Percentiles rank a stretch among this genome's conserved stretches.
Evolutionary conservation across 2,329 filamentous ascomycete species (phyloP).

Genomic region (Fusarium praegraminearum): DNA sequence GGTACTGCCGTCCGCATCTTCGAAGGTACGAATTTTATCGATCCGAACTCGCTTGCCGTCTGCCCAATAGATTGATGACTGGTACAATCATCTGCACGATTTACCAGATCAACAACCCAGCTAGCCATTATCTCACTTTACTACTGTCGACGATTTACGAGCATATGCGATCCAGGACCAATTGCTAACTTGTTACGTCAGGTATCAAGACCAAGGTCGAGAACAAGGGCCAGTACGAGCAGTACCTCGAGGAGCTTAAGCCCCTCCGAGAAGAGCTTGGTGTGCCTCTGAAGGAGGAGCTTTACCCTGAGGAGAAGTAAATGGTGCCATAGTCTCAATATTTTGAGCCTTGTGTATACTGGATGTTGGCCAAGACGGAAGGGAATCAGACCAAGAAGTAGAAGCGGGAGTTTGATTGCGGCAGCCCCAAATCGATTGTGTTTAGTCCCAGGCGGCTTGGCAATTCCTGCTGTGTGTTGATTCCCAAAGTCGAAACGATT

Average conservation of each 20-base stretch:
- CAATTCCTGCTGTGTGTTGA: conserved; percentile 42
- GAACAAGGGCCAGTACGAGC: conserved; percentile 96
- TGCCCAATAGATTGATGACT: conserved; percentile 24
- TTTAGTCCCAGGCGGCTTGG: conserved; percentile 47
- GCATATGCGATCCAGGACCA: not conserved
- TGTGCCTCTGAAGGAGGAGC: conserved; percentile 88
- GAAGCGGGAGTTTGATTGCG: conserved; percentile 49
- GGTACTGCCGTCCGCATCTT: conserved; percentile 98
- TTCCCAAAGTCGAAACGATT: conserved; percentile 39
- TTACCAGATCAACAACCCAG: conserved; percentile 18
- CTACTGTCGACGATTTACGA: conserved; percentile 6
- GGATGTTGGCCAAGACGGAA: conserved; percentile 52
- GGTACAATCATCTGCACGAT: conserved; percentile 10
- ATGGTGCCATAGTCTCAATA: conserved; percentile 43
- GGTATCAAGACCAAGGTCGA: conserved; percentile 99
- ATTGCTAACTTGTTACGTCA: conserved; percentile 54
- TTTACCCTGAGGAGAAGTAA: conserved; percentile 78
- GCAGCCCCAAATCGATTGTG: conserved; percentile 51
- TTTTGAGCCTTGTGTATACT: conserved; percentile 51
- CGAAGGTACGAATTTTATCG: conserved; percentile 76
- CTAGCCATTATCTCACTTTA: not conserved
- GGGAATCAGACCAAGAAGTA: conserved; percentile 48
- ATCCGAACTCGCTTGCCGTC: conserved; percentile 30
- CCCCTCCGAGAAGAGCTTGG: conserved; percentile 93
- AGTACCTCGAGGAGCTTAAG: conserved; percentile 95